Conservation (phyloP, 495 filamentous ascomycete species). For the Podospora australis region DNA sequence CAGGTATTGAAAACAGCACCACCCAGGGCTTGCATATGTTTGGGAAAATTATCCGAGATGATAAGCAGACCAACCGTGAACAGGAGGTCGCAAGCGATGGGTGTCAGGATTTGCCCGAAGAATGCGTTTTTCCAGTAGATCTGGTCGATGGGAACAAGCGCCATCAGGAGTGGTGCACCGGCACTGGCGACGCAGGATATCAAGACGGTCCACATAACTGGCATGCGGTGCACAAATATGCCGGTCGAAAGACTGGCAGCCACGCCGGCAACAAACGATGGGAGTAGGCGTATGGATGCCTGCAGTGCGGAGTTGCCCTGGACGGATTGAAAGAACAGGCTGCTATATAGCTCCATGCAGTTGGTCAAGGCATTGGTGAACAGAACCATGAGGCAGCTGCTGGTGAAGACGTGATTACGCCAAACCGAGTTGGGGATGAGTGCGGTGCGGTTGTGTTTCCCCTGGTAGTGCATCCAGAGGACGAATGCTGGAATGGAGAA, state of each 20-base stretch:
- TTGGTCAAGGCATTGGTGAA: constrained; percentile 45
- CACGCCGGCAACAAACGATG: constrained; percentile 47
- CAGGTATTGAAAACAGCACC: constrained; percentile 59
- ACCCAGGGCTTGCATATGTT: constrained; percentile 52
- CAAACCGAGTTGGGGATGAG: constrained; percentile 52
- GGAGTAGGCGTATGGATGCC: constrained; percentile 49
- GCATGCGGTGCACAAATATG: constrained; percentile 47
- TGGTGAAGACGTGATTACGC: constrained; percentile 44
- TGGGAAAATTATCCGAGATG: constrained; percentile 50
- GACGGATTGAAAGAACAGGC: constrained; percentile 41
- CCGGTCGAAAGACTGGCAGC: constrained; percentile 51
- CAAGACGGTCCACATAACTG: constrained; percentile 43
- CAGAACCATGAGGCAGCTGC: constrained; percentile 45
- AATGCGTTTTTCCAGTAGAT: constrained; percentile 55
- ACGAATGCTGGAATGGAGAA: constrained; percentile 40
- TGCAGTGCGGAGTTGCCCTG: constrained; percentile 36
- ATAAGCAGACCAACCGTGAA: constrained; percentile 60
- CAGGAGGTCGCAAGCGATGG: constrained; percentile 46
- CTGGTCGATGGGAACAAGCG: constrained; percentile 33
- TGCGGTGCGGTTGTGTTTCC: constrained; percentile 35
- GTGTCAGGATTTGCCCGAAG: constrained; percentile 12
- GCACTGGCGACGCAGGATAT: constrained; percentile 39
- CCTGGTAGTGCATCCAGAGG: constrained; percentile 43
- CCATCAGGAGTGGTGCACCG: constrained; percentile 49
- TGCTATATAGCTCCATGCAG: constrained; percentile 42